Conservation (phyloP, 1,139 yeast species). For the Scheffersomyces insectosa region DNA sequence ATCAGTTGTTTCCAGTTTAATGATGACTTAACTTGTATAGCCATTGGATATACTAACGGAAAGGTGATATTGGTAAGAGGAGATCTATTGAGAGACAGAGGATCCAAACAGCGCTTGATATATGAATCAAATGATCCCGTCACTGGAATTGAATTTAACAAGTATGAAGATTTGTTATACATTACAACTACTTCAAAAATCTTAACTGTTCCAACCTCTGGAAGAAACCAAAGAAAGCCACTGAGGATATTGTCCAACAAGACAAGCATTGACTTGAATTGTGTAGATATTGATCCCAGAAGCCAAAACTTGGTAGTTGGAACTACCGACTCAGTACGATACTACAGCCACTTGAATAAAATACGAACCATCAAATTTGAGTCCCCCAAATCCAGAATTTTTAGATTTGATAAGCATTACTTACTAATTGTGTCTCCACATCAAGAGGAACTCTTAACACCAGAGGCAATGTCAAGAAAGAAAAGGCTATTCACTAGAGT, state of each 20-base stretch:
- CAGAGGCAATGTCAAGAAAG: slow-evolving; percentile 4
- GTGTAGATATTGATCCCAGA: slow-evolving; percentile 49
- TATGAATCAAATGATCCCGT: slow-evolving; percentile 76
- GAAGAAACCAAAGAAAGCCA: slow-evolving; percentile 72
- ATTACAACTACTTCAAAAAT: slow-evolving; percentile 72
- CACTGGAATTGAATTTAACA: slow-evolving; percentile 68
- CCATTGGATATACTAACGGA: slow-evolving; percentile 88
- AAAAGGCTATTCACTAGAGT: slow-evolving; percentile 43
- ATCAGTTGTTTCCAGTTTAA: slow-evolving; percentile 64
- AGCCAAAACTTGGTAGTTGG: slow-evolving; percentile 54
- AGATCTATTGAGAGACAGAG: slow-evolving; percentile 83
- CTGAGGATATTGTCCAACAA: slow-evolving; percentile 59
- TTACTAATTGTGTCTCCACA: slow-evolving; percentile 56
- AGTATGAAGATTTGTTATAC: slow-evolving; percentile 47
- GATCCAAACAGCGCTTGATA: slow-evolving; percentile 80
- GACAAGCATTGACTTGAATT: slow-evolving; percentile 72
- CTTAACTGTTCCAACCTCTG: slow-evolving; percentile 73
- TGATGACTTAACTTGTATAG: slow-evolving; percentile 62
- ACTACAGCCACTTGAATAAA: slow-evolving; percentile 56
- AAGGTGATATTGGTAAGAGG: slow-evolving; percentile 81
- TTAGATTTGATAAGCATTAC: slow-evolving; percentile 43
- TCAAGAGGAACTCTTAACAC: slow-evolving; percentile 21
- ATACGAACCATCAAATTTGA: slow-evolving; percentile 61
- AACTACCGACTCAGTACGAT: slow-evolving; percentile 50
- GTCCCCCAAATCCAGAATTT: slow-evolving; percentile 56